phyloP scores from a whole-genome alignment of 2,329 filamentous ascomycete genomes.

The Byssochlamys sp. region DNA sequence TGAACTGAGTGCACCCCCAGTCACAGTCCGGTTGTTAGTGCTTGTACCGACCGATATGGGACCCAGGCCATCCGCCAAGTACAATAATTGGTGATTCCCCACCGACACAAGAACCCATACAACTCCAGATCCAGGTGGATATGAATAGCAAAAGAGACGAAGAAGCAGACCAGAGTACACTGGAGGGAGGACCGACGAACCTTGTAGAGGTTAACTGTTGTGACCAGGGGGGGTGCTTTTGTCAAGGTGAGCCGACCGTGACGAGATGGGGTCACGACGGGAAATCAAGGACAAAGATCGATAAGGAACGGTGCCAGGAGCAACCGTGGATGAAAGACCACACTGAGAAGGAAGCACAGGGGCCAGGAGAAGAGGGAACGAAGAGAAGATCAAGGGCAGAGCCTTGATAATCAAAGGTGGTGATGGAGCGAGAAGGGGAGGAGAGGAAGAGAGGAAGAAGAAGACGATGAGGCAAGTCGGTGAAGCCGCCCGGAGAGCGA shows the following conservation, averaged over 20 bases:
- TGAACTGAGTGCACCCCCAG: background rate
- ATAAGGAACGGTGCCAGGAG: background rate
- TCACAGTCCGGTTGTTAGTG: background rate
- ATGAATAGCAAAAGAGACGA: background rate
- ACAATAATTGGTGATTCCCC: background rate
- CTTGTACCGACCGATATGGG: background rate
- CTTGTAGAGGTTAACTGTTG: background rate
- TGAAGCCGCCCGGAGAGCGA: slow-evolving; percentile 13
- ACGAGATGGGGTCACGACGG: background rate
- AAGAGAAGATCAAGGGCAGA: slow-evolving; percentile 14
- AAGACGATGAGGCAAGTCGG: slow-evolving; percentile 4
- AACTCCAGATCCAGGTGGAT: background rate
- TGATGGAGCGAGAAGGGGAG: slow-evolving; percentile 8
- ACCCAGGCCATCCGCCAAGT: background rate
- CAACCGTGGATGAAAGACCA: background rate
- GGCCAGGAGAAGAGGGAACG: background rate
- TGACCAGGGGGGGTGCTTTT: background rate
- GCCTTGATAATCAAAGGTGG: slow-evolving; percentile 12
- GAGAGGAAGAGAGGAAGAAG: slow-evolving; percentile 9
- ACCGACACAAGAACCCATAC: background rate
- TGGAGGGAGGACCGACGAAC: background rate
- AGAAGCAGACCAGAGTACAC: background rate
- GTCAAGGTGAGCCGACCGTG: background rate
- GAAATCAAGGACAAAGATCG: background rate
- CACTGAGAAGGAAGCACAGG: slow-evolving; percentile 3